Evolutionary conservation across 1,284 basidiomycete genomes (phyloP).

Genomic region (Fistulina hepatica): DNA sequence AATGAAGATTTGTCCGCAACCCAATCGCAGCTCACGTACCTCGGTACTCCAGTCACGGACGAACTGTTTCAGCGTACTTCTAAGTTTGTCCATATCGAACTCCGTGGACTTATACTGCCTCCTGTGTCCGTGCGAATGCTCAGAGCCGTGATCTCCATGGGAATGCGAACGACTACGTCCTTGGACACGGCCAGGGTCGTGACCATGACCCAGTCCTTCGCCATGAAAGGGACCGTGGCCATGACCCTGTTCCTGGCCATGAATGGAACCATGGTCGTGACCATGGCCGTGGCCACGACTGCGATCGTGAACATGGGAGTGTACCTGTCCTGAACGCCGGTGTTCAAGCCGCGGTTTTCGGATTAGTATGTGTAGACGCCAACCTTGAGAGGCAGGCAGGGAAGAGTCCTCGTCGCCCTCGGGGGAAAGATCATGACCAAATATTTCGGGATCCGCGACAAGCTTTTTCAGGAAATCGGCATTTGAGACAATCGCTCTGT

Average conservation of each 20-base stretch:
- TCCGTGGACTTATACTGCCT: slow-evolving; percentile 45
- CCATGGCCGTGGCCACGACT: neutral
- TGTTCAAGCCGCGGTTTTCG: slow-evolving; percentile 16
- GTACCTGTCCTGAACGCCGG: neutral
- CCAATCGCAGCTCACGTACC: slow-evolving; percentile 30
- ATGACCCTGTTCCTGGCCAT: neutral
- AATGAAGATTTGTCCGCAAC: too few species aligned
- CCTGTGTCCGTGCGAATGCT: slow-evolving; percentile 14
- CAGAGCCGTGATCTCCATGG: slow-evolving; percentile 22
- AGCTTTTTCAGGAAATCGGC: slow-evolving; percentile 57
- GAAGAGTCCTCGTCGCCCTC: slow-evolving; percentile 24
- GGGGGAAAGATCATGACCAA: slow-evolving; percentile 39
- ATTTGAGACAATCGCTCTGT: slow-evolving; percentile 59
- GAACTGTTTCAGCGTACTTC: slow-evolving; percentile 83
- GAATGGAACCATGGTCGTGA: slow-evolving; percentile 5
- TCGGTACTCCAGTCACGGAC: slow-evolving; percentile 85
- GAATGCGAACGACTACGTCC: slow-evolving; percentile 23
- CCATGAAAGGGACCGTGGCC: slow-evolving; percentile 1
- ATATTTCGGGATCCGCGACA: slow-evolving; percentile 63
- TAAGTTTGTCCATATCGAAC: slow-evolving; percentile 76
- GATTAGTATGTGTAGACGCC: too few species aligned
- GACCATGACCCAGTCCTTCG: slow-evolving; percentile 7
- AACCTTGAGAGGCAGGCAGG: too few species aligned
- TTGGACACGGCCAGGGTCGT: slow-evolving; percentile 12
- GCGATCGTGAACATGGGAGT: neutral